Percentiles rank a stretch among this genome's conserved stretches.
These are phyloP conservation scores for Cryptosporidium ryanae DNA, from an alignment of 169 alveolate species.

Conservation along the genomic window DNA sequence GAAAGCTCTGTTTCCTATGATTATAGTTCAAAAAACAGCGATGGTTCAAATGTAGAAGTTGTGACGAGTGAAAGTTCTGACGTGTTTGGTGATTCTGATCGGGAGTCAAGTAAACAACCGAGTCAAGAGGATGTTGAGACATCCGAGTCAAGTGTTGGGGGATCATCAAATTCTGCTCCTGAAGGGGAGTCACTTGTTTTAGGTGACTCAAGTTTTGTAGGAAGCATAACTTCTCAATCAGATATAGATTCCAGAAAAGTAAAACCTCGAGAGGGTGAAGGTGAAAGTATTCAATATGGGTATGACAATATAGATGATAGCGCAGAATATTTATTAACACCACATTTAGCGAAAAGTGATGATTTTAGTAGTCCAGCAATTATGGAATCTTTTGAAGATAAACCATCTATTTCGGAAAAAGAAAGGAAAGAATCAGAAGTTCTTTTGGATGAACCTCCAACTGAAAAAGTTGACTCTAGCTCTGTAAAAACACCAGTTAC, in stretches of 20 bases:
- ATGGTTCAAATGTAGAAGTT: background rate
- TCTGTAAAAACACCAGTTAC: conserved; percentile 53
- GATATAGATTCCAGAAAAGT: background rate
- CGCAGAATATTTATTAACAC: conserved; percentile 6
- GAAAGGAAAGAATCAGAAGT: conserved; percentile 1
- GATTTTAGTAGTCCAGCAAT: conserved; percentile 42
- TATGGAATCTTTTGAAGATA: conserved; percentile 24
- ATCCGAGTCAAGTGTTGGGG: background rate
- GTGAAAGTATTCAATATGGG: conserved; percentile 23
- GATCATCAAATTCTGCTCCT: conserved; percentile 23
- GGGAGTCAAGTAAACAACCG: too few species aligned
- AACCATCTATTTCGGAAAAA: background rate
- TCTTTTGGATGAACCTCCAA: conserved; percentile 11
- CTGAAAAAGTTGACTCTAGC: conserved; percentile 18
- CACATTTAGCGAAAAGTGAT: background rate
- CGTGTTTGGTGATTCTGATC: background rate
- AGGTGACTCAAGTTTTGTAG: conserved; percentile 24
- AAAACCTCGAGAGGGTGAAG: background rate
- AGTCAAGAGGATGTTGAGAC: background rate
- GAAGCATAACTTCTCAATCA: background rate
- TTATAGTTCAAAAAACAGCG: too few species aligned
- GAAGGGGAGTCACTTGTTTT: conserved; percentile 49
- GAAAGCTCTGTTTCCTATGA: background rate
- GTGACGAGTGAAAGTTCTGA: background rate
- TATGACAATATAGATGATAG: conserved; percentile 29